Conservation (phyloP, 345 rosid species). For the Capsella bursapastoris region DNA sequence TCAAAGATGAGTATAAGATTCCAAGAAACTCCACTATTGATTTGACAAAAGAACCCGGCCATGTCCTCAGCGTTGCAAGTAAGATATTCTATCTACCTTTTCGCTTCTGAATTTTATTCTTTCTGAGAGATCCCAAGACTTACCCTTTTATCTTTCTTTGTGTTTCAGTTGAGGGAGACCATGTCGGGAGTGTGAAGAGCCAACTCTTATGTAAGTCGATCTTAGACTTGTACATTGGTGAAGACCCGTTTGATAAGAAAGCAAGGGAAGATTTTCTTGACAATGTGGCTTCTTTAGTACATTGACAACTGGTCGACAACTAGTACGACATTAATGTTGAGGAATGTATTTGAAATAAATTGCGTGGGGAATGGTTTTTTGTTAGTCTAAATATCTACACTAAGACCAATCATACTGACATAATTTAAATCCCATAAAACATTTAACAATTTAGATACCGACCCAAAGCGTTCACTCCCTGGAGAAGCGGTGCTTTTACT, state of each 20-base stretch:
- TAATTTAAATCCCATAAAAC: constrained; percentile 22
- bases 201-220: constrained; percentile 73
- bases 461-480: constrained; percentile 20
- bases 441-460: constrained; percentile 28
- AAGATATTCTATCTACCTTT: constrained; percentile 25
- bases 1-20: constrained; percentile 89
- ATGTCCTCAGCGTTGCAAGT: constrained; percentile 72
- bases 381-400: constrained; percentile 38
- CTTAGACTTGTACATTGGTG: constrained; percentile 82
- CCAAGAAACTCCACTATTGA: constrained; percentile 80
- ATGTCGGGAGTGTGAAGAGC: constrained; percentile 81
- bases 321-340: constrained; percentile 26
- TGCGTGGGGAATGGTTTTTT: background rate
- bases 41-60: constrained; percentile 68
- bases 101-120: background rate
- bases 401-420: constrained; percentile 17
- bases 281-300: constrained; percentile 57
- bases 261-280: constrained; percentile 76
- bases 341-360: constrained; percentile 28
- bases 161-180: constrained; percentile 70
- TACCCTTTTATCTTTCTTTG: background rate
- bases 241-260: constrained; percentile 71
- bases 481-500: constrained; percentile 6
- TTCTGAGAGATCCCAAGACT: background rate
- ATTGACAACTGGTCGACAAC: background rate